Percentiles rank a stretch among this genome's conserved stretches.
These are phyloP conservation scores for Fragaria ananassa DNA, from an alignment of 306 rosid genomes.

Conservation along the genomic window DNA sequence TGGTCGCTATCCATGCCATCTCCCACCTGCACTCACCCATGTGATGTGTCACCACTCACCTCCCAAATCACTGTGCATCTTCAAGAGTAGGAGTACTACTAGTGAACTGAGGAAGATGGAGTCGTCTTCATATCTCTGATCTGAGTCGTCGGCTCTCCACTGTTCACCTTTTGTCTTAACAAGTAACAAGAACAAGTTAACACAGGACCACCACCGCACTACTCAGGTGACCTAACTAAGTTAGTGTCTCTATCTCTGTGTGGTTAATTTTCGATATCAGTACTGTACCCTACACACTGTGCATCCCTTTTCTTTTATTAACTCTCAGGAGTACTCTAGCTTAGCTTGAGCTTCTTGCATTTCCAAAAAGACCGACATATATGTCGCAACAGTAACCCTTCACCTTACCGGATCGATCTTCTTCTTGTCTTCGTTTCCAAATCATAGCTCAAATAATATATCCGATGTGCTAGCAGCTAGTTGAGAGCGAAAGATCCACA, in stretches of 20 bases:
- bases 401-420: background rate
- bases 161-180: background rate
- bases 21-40: constrained; percentile 19
- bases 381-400: background rate
- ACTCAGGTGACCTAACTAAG: background rate
- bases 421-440: background rate
- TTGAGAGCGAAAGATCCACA: constrained; percentile 9
- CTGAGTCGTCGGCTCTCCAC: background rate
- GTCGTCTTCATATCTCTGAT: background rate
- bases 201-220: constrained; percentile 4
- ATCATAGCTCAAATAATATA: background rate
- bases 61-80: background rate
- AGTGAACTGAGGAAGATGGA: background rate
- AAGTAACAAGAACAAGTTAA: background rate
- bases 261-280: background rate
- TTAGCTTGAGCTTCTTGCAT: background rate
- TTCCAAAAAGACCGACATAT: constrained; percentile 2
- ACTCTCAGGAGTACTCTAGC: background rate
- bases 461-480: background rate
- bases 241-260: background rate
- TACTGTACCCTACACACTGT: background rate
- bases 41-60: constrained; percentile 12
- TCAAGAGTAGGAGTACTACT: background rate
- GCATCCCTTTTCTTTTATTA: background rate
- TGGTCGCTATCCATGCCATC: constrained; percentile 3